phyloP scores from a whole-genome alignment of 2,329 filamentous ascomycete genomes.

The Xylaria sp. region DNA sequence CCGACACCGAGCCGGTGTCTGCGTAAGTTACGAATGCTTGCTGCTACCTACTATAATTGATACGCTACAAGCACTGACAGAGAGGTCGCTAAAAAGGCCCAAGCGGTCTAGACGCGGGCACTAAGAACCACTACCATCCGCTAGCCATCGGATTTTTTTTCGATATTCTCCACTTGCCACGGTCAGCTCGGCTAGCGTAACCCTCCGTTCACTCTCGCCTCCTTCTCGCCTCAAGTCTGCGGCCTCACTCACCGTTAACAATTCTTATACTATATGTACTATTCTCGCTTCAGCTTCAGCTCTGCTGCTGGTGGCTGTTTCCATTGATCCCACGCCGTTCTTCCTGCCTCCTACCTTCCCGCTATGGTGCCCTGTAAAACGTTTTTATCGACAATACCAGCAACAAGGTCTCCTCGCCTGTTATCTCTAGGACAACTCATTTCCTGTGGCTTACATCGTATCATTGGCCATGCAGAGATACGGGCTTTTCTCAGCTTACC shows the following conservation, averaged over 20 bases:
- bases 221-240: background rate
- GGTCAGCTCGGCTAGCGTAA: slow-evolving; percentile 21
- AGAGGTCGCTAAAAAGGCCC: slow-evolving; percentile 2
- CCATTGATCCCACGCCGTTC: slow-evolving; percentile 4
- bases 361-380: too few relatives aligned
- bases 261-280: slow-evolving; percentile 11
- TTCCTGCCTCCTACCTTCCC: background rate
- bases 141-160: background rate
- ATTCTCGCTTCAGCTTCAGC: slow-evolving; percentile 31
- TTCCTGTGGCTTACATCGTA: slow-evolving; percentile 21
- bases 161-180: slow-evolving; percentile 20
- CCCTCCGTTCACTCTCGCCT: background rate
- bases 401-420: background rate
- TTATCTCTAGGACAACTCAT: slow-evolving; percentile 23
- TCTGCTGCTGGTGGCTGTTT: slow-evolving; percentile 10
- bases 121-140: slow-evolving; percentile 8
- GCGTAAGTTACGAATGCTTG: background rate
- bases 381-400: background rate
- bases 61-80: too few relatives aligned
- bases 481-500: slow-evolving; percentile 31
- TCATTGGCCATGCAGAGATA: slow-evolving; percentile 23
- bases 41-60: background rate
- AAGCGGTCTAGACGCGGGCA: slow-evolving; percentile 22
- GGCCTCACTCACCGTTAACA: background rate
- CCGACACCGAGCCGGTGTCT: background rate